Evolutionary conservation across 495 filamentous ascomycete species (phyloP), one percentile per base, ranked within the genome.

Genomic region (Bathelium albidoporum): DNA sequence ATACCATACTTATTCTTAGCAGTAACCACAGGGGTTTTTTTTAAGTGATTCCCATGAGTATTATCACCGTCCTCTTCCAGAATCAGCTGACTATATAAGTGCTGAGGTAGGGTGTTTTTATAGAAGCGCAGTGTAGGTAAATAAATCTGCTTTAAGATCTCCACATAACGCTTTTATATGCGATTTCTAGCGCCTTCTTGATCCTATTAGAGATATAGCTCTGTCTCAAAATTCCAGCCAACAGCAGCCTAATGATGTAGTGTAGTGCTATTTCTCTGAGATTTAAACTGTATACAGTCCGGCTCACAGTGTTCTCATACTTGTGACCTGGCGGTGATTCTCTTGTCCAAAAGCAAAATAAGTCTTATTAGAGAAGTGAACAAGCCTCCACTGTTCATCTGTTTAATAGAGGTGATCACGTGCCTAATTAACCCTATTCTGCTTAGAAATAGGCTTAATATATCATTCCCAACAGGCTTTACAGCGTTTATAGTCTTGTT

Each of bases 221-320:
- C 16, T 10, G n/a, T 61, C 24, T 61, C 43, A 22, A 39, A 61
- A 24, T 61, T 61, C 24, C 28, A 61, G 24, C 24, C 22, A 39
- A 61, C 43, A 43, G 24, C 43, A 43, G 16, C 24, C 32, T 43
- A 61, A 39, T 61, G 43, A 41, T 61, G 43, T 12, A 61, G 24
- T 45, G 43, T 61, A 36, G 43, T 61, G 43, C 14, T 14, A 26
- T 61, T 61, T 36, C 16, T 39, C n/a, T 39, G 14, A 3, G 14
- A 36, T 39, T 61, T 61, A 43, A 34, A 61, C 24, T 61, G 43
- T 14, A 61, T 61, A 61, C 22, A 61, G 5, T 61, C 32, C 9
- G 28, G 32, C 26, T 61, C 43, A 61, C 24, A 61, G 16, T 39
- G 16, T 41, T 61, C 9, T 20, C 28, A 34, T 5, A 10, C 3